Conservation (phyloP, 352 stramenopile genomes). For the Globisporangium nunn region DNA sequence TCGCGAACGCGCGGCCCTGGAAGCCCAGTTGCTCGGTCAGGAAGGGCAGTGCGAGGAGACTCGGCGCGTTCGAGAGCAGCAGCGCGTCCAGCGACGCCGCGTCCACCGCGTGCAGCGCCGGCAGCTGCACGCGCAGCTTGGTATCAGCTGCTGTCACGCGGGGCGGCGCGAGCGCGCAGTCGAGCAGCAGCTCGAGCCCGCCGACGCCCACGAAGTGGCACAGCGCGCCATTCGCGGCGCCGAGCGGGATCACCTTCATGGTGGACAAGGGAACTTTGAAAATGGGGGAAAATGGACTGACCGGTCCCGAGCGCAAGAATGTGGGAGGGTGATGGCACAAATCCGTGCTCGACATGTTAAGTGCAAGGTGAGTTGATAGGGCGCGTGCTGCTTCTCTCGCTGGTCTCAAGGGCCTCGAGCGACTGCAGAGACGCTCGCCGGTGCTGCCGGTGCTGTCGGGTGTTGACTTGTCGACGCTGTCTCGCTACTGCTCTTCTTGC, state of each 20-base stretch:
- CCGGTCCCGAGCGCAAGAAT: too few species aligned
- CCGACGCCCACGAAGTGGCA: constrained; percentile 78
- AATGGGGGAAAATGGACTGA: too few species aligned
- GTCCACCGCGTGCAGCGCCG: constrained; percentile 41
- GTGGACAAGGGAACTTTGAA: too few species aligned
- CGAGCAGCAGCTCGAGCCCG: constrained; percentile 74
- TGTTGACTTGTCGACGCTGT: too few species aligned
- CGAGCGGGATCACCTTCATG: not conserved
- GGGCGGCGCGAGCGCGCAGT: constrained; percentile 43
- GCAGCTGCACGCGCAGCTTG: constrained; percentile 24
- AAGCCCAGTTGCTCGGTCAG: constrained; percentile 71
- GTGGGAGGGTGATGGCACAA: too few species aligned
- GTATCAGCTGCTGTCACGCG: constrained; percentile 2
- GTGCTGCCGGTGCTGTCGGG: too few species aligned
- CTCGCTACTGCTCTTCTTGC: constrained; percentile 20
- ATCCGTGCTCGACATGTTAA: too few species aligned
- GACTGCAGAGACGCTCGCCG: too few species aligned
- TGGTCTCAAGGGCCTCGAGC: too few species aligned
- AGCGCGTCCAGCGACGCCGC: constrained; percentile 60
- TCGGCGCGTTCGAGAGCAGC: constrained; percentile 67
- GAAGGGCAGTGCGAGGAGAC: constrained; percentile 66
- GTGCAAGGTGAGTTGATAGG: too few species aligned
- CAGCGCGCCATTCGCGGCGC: constrained; percentile 49
- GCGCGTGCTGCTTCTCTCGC: too few species aligned
- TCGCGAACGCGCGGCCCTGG: constrained; percentile 64